Evolutionary conservation across 73 alveolate species (phyloP), one percentile per base, ranked within the genome.

Genomic region (Loxodes magnus): DNA sequence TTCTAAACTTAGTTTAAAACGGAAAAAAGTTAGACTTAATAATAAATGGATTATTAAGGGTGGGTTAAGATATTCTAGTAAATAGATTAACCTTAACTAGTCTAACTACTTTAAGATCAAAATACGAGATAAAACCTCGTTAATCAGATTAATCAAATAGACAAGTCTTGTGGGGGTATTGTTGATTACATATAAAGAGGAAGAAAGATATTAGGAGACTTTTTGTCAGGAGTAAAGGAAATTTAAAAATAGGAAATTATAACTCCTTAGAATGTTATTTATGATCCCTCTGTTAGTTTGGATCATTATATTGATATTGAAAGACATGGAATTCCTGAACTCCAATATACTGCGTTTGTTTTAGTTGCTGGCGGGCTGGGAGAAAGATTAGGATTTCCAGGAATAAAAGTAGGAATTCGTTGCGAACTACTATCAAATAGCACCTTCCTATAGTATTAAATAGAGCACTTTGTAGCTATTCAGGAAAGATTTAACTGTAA

Each of bases 351-450:
- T 20, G 86, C 94, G 39, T 87, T 94, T 56, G 97, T 92, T 27
- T 66, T 94, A 31, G 97, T 94, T 38, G 99, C 99, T 0, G 99
- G 99, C 23, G 98, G 99, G 2, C 82, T 94, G 25, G 98, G 99
- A 2, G 99, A 94, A 67, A 74, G 99, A 43, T 75, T 94, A 31
- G 98, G 98, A 29, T 94, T 85, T 67, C 71, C 83, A 28, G 94
- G 94, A 43, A 92, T 94, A 35, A 94, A 94, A 81, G 87, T 94
- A 22, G 98, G 97, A 4, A 75, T 94, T 27, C 90, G 92, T 30
- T 64, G 86, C n/a, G 89, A 82, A 5, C 52, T 77, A 17, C 54
- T 80, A 15, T 90, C 96, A 2, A 81, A 67, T 24, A 65, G 55
- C 50, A 56, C 88, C 27, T 94, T 68, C 82, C 68, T 89, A 37